Percentiles rank a stretch among this genome's conserved stretches.
phyloP scores from a whole-genome alignment of 305 asterid species.

The Petunia hybrid region DNA sequence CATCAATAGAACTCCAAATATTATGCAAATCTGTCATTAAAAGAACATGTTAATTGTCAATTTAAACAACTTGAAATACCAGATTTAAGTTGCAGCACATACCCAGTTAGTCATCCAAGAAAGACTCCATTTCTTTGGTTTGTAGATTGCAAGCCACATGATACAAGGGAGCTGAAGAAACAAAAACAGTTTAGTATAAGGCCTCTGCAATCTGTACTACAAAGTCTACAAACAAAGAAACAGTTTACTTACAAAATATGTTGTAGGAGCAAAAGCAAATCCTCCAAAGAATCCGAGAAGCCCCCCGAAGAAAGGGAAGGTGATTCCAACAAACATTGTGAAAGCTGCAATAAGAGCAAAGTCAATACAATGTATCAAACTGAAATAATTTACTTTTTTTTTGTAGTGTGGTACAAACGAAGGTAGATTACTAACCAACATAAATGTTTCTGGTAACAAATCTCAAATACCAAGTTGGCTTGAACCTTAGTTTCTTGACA shows the following conservation, averaged over 20 bases:
- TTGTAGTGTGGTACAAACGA: background rate
- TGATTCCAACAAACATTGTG: slow-evolving; percentile 57
- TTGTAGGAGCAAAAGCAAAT: slow-evolving; percentile 64
- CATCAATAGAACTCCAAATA: slow-evolving; percentile 54
- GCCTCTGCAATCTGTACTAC: slow-evolving; percentile 23
- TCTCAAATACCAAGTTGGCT: slow-evolving; percentile 48
- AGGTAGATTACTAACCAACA: slow-evolving; percentile 51
- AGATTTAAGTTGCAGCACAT: slow-evolving; percentile 11
- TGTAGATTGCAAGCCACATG: slow-evolving; percentile 60
- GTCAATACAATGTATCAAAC: background rate
- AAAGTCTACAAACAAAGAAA: background rate
- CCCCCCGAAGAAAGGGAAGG: slow-evolving; percentile 63
- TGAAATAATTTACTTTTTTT: background rate
- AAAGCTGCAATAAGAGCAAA: slow-evolving; percentile 45
- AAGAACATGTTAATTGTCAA: background rate
- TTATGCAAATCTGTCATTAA: slow-evolving; percentile 56
- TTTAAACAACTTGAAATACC: background rate
- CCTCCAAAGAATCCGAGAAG: slow-evolving; percentile 69
- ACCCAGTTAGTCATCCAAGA: slow-evolving; percentile 65
- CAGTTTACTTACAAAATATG: slow-evolving; percentile 54
- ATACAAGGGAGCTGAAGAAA: slow-evolving; percentile 63
- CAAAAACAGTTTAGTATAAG: background rate
- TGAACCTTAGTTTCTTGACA: slow-evolving; percentile 53
- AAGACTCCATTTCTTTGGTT: slow-evolving; percentile 53
- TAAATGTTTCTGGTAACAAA: slow-evolving; percentile 54